Evolutionary conservation across 2,329 filamentous ascomycete genomes (phyloP).

Genomic region (Calonectria pteridis): DNA sequence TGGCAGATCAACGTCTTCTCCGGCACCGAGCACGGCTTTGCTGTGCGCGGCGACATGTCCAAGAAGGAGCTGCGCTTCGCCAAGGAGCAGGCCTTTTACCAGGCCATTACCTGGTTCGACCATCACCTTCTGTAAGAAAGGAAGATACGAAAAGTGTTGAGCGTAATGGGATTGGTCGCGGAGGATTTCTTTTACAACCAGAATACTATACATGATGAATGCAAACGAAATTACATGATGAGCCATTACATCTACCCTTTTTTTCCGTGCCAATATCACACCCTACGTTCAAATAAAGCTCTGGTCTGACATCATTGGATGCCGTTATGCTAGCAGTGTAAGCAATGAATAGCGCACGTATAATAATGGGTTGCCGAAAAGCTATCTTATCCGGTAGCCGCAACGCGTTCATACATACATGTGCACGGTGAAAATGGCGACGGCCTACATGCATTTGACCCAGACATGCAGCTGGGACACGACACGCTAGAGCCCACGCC

Average conservation of each 20-base stretch:
- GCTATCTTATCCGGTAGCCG: not conserved
- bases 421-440: not conserved
- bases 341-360: not conserved
- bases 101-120: conserved; percentile 82
- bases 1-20: conserved; percentile 81
- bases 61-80: conserved; percentile 70
- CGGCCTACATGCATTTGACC: not conserved
- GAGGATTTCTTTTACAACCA: not conserved
- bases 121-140: conserved; percentile 50
- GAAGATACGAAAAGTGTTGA: not conserved
- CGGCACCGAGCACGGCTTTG: conserved; percentile 79
- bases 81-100: conserved; percentile 83
- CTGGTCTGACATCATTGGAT: not conserved
- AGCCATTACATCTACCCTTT: not conserved
- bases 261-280: too few relatives aligned
- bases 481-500: not conserved
- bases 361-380: not conserved
- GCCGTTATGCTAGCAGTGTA: not conserved
- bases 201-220: not conserved
- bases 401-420: not conserved
- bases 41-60: conserved; percentile 72
- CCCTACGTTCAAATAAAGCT: not conserved
- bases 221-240: not conserved
- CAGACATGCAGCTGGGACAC: not conserved
- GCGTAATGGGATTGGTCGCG: not conserved